These are phyloP conservation scores for Metschnikowia picachoensis DNA, from an alignment of 805 yeast genomes.

Conservation along the genomic window DNA sequence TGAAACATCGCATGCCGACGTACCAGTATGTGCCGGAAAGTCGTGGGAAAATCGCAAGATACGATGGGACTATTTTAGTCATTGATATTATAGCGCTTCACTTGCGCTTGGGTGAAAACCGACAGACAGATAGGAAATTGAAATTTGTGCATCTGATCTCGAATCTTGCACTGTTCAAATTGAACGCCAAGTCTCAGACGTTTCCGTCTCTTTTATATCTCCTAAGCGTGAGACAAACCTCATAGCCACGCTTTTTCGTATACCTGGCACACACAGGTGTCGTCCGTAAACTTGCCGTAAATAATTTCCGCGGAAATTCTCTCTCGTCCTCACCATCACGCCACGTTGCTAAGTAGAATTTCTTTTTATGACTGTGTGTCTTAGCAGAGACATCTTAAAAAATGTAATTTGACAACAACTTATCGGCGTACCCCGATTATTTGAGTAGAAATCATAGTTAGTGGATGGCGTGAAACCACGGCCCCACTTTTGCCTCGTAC, in stretches of 20 bases:
- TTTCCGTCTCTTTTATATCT: too few species aligned
- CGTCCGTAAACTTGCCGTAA: slow-evolving; percentile 12
- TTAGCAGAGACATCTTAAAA: background rate
- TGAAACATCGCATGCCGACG: too few species aligned
- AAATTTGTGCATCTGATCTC: too few species aligned
- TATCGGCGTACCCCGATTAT: too few species aligned
- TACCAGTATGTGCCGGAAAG: background rate
- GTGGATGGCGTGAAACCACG: background rate
- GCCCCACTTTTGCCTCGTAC: slow-evolving; percentile 7
- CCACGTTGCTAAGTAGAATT: background rate
- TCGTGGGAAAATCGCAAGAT: background rate
- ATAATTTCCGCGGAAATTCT: slow-evolving; percentile 2
- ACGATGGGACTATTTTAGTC: slow-evolving; percentile 1
- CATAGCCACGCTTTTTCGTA: slow-evolving; percentile 3
- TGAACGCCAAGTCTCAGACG: too few species aligned
- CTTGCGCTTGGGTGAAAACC: too few species aligned
- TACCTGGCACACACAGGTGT: slow-evolving; percentile 4
- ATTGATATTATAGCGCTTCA: too few species aligned
- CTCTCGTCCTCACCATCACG: background rate
- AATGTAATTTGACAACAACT: too few species aligned
- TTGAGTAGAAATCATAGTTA: too few species aligned
- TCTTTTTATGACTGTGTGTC: too few species aligned
- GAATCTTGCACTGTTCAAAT: too few species aligned
- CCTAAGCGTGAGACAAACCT: slow-evolving; percentile 1
- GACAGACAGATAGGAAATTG: too few species aligned